These are phyloP conservation scores for Wickerhamiella lipophila DNA, from an alignment of 805 yeast species.

Conservation along the genomic window DNA sequence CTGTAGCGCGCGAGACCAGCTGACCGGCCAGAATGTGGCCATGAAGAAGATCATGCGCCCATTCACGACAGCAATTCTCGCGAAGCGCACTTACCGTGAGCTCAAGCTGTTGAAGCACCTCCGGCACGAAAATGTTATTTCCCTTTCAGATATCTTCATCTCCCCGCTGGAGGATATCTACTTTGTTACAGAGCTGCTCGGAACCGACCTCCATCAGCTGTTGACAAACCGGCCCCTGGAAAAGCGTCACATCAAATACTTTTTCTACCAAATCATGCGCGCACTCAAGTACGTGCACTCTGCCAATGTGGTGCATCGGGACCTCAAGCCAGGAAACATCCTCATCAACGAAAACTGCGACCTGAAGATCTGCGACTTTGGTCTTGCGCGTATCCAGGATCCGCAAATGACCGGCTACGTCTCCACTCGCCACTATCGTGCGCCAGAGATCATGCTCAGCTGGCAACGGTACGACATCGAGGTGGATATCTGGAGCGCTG, in stretches of 20 bases:
- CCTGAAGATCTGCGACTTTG: slow-evolving; percentile 84
- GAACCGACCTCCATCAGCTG: slow-evolving; percentile 87
- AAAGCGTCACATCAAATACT: slow-evolving; percentile 92
- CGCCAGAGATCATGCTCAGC: slow-evolving; percentile 96
- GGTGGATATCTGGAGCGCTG: slow-evolving; percentile 97
- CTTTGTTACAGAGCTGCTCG: slow-evolving; percentile 93
- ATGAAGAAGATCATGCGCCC: slow-evolving; percentile 98
- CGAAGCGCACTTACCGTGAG: slow-evolving; percentile 94
- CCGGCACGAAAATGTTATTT: slow-evolving; percentile 86
- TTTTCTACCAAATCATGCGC: slow-evolving; percentile 79
- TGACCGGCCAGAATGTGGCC: slow-evolving; percentile 88
- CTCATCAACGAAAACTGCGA: slow-evolving; percentile 84
- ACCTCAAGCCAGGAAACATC: slow-evolving; percentile 71
- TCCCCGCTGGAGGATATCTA: slow-evolving; percentile 90
- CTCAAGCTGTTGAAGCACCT: slow-evolving; percentile 83
- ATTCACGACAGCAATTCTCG: slow-evolving; percentile 83
- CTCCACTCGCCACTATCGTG: slow-evolving; percentile 88
- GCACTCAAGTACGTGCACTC: slow-evolving; percentile 84
- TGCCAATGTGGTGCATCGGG: slow-evolving; percentile 86
- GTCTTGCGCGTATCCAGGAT: slow-evolving; percentile 92
- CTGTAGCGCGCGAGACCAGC: slow-evolving; percentile 86
- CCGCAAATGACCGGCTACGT: slow-evolving; percentile 99
- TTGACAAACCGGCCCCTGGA: slow-evolving; percentile 88
- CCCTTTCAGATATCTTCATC: slow-evolving; percentile 83
- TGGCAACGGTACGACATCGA: slow-evolving; percentile 97